Base-by-base conservation (phyloP, 371 early-diverging fungal species). In the Mortierella sp. region DNA sequence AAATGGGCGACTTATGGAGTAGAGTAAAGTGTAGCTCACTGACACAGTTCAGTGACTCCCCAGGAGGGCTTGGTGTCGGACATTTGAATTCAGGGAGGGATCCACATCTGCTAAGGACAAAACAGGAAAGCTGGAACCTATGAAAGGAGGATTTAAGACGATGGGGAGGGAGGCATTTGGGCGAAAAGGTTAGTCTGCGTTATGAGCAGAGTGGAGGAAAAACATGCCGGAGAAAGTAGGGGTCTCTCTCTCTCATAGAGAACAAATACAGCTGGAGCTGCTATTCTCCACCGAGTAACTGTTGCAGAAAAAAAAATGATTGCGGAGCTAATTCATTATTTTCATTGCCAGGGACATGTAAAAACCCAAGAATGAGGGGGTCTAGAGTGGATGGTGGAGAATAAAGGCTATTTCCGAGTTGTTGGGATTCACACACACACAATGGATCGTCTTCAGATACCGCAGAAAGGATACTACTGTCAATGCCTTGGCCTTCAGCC, bases 41-140 rank as follows among this genome's bases (percentile, higher is more conserved):
- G 31, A 61, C 61, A 61, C 34, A 61, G 61, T 61, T 61, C 61
- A 61, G 31, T 31, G 34, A 31, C 31, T 14, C n/a, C n/a, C 6
- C 61, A 61, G 31, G 13, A 28, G n/a, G 59, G 31, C 31, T 26
- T 61, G 6, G 19, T 16, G 61, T 31, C 61, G 61, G 61, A 61
- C 61, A 61, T 61, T 64, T 64, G 67, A 64, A 21, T 9, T 37
- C 21, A 37, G 37, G 37, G 37, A 37, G 28, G 19, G 21, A 64
- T 37, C 67, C 67, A 37, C 24, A 6, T 8, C 21, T 6, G 24
- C 24, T 37, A 24, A 19, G 21, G 64, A 37, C 64, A 64, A 64
- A 64, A 34, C 10, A 21, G 67, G 67, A 37, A 64, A 64, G 67
- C 67, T 64, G 67, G 67, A 64, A 64, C 67, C 67, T 64, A 10